A percentile compares a stretch with the other conserved stretches of the same genome.
phyloP scores from a whole-genome alignment of 1,284 basidiomycete genomes.

The Microbotryum scabiosae region DNA sequence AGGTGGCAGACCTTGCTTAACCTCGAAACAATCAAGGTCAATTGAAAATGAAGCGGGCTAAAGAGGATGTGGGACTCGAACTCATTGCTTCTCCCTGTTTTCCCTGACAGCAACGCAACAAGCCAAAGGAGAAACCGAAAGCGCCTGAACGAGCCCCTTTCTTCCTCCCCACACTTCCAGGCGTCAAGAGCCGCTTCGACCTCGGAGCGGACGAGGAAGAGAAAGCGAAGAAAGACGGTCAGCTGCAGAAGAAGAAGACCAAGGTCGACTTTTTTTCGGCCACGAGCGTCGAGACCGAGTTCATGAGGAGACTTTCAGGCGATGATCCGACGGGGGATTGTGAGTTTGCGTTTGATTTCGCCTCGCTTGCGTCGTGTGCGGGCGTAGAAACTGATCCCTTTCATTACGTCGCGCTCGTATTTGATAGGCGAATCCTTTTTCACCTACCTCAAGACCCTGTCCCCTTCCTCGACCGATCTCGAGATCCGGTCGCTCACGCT shows the following conservation, averaged over 20 bases:
- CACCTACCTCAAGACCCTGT: conserved; percentile 71
- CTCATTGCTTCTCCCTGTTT: not conserved
- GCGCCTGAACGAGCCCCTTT: conserved; percentile 92
- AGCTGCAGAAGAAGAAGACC: conserved; percentile 47
- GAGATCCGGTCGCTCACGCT: conserved; percentile 66
- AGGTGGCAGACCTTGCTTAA: conserved; percentile 95
- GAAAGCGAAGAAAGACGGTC: conserved; percentile 41
- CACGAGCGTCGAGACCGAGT: conserved; percentile 60
- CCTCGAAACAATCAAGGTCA: conserved; percentile 83
- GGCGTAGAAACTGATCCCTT: not conserved
- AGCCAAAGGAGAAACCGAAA: conserved; percentile 91
- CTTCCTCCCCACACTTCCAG: conserved; percentile 84
- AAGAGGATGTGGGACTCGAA: not conserved
- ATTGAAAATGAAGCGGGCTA: conserved; percentile 26
- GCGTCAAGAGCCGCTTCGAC: conserved; percentile 70
- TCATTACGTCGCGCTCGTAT: not conserved
- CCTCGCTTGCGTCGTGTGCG: not conserved
- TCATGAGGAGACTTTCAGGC: conserved; percentile 55
- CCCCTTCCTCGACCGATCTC: conserved; percentile 81
- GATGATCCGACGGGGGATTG: conserved; percentile 58
- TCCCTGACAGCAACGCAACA: conserved; percentile 68
- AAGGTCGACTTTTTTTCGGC: conserved; percentile 48
- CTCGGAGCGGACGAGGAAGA: conserved; percentile 43
- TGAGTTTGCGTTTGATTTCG: conserved; percentile 43
- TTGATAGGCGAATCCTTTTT: conserved; percentile 70